phyloP scores from a whole-genome alignment of 495 filamentous ascomycete genomes.

The Penicillium manginii region DNA sequence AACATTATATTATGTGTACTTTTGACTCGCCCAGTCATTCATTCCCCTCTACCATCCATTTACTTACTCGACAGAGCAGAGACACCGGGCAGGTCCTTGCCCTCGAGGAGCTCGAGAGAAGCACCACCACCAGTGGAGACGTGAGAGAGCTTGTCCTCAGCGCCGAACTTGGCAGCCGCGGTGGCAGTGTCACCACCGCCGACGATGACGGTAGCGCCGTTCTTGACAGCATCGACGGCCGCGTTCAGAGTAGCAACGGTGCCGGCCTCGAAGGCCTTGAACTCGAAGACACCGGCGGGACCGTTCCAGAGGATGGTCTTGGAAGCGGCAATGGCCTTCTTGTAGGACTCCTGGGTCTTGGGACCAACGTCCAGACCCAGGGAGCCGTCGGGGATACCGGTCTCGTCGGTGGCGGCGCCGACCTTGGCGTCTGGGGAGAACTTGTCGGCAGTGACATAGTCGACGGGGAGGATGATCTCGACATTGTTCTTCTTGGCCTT shows the following conservation, averaged over 20 bases:
- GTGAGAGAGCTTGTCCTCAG: slow-evolving; percentile 95
- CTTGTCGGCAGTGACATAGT: slow-evolving; percentile 96
- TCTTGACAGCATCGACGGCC: slow-evolving; percentile 75
- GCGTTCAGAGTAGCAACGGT: slow-evolving; percentile 90
- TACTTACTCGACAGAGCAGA: slow-evolving; percentile 90
- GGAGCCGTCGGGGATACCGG: slow-evolving; percentile 94
- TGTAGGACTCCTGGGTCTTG: slow-evolving; percentile 82
- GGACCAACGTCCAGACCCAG: slow-evolving; percentile 95
- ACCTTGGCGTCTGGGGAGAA: slow-evolving; percentile 84
- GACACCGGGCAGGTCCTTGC: slow-evolving; percentile 95
- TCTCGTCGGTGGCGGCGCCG: slow-evolving; percentile 79
- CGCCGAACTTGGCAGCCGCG: slow-evolving; percentile 94
- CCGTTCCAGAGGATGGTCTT: slow-evolving; percentile 99
- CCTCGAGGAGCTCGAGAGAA: slow-evolving; percentile 93
- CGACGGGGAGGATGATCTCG: slow-evolving; percentile 88
- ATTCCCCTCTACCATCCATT: slow-evolving; percentile 18
- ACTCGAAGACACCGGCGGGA: slow-evolving; percentile 94
- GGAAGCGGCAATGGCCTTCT: slow-evolving; percentile 79
- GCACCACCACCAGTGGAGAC: slow-evolving; percentile 97
- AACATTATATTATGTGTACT: background rate
- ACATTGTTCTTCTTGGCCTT: slow-evolving; percentile 97
- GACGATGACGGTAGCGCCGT: slow-evolving; percentile 93
- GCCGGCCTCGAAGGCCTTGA: slow-evolving; percentile 88
- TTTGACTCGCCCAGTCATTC: background rate
- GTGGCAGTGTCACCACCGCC: slow-evolving; percentile 98